phyloP scores from a whole-genome alignment of 352 stramenopile genomes.

The Globisporangium cederbergense region DNA sequence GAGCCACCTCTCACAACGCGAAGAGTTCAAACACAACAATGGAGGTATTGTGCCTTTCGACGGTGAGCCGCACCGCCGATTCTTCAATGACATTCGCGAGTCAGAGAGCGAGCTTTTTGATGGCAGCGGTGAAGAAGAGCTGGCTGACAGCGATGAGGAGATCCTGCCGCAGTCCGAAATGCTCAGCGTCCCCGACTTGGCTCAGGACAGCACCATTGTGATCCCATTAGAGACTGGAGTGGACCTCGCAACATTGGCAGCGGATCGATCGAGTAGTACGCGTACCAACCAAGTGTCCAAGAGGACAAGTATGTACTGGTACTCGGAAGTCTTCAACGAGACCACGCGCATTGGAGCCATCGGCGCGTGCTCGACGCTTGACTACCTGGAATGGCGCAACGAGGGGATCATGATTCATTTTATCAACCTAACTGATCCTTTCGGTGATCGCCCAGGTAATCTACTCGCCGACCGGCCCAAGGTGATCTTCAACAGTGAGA shows the following conservation, averaged over 20 bases:
- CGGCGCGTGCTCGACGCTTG: constrained; percentile 90
- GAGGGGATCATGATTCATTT: constrained; percentile 95
- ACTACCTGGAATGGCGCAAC: constrained; percentile 92
- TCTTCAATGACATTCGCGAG: constrained; percentile 73
- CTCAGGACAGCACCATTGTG: constrained; percentile 52
- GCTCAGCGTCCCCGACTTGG: constrained; percentile 39
- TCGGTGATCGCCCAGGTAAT: constrained; percentile 25
- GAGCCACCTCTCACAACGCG: constrained; percentile 76
- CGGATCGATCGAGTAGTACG: constrained; percentile 8
- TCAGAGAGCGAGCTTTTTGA: constrained; percentile 41
- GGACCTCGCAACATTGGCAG: constrained; percentile 30
- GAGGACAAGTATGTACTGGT: constrained; percentile 60
- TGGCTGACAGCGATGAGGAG: constrained; percentile 27
- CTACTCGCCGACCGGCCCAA: constrained; percentile 87
- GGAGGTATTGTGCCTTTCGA: constrained; percentile 82
- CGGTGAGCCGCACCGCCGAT: constrained; percentile 76
- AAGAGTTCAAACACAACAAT: constrained; percentile 79
- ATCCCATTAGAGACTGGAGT: constrained; percentile 52
- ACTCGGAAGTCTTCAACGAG: constrained; percentile 58
- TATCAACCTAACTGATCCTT: constrained; percentile 91
- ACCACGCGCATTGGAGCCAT: constrained; percentile 64
- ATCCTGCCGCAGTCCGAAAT: constrained; percentile 52
- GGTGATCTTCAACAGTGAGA: constrained; percentile 88
- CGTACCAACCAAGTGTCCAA: constrained; percentile 14
- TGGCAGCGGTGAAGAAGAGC: constrained; percentile 35